These are phyloP conservation scores for Trapa incisa DNA, from an alignment of 345 rosid species.

Conservation along the genomic window DNA sequence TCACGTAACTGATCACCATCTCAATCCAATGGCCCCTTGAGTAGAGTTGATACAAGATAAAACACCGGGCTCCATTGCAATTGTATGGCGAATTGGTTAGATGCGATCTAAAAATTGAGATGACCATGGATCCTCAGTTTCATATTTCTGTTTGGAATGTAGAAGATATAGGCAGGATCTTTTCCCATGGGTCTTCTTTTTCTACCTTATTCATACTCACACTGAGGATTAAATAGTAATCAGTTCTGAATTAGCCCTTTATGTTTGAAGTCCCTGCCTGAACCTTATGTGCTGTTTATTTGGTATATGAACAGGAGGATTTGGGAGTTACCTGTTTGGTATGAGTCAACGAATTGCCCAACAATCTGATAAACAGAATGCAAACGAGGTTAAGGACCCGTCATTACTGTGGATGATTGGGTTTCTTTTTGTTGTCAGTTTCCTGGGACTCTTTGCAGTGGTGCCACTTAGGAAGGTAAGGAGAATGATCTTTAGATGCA, in stretches of 20 bases:
- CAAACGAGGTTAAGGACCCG: constrained; percentile 10
- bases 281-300: not conserved
- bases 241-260: no score
- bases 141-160: not conserved
- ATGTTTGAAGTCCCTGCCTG: not conserved
- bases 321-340: constrained; percentile 15
- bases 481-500: not conserved
- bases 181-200: not conserved
- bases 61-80: not conserved
- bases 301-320: constrained; percentile 14
- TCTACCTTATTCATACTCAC: not conserved
- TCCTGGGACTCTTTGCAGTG: constrained; percentile 17
- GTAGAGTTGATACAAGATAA: not conserved
- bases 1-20: no score
- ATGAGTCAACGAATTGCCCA: constrained; percentile 6
- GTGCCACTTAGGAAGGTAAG: constrained; percentile 18
- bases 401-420: constrained; percentile 13
- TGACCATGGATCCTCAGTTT: not conserved
- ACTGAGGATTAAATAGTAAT: no score
- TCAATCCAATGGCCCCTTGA: no score
- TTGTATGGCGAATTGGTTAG: not conserved
- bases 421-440: constrained; percentile 19
- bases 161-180: not conserved
- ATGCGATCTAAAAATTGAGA: not conserved
- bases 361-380: constrained; percentile 4